Base-by-base conservation (phyloP, 2,329 filamentous ascomycete species). In the Neofusicoccum parvum region DNA sequence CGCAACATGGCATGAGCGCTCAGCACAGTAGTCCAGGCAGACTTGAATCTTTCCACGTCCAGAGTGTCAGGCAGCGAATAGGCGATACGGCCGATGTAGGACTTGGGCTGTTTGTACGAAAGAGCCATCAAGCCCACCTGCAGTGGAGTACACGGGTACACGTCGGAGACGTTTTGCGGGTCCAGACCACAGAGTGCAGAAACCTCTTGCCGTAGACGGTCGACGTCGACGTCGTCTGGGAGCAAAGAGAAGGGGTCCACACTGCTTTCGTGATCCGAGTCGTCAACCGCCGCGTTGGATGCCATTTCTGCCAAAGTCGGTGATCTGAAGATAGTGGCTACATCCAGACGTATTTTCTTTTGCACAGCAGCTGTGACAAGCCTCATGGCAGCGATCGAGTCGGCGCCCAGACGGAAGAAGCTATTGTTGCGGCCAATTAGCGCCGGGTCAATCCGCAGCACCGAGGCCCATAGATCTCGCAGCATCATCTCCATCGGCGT, bases 71-170 rank as follows among this genome's bases (percentile, higher is more conserved):
- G 72, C 20, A 80, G 69, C 3, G 69, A 69, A 5, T 72, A 70
- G 4, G 79, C 72, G 66, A 75, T 68, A 66, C 78, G 77, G 15
- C 78, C 77, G 11, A 79, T 72, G 65, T 80, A 80, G 0, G 75
- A 73, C 58, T 76, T 74, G 10, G 68, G 67, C 20, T 75, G 76
- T 59, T 77, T 79, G 14, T 72, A 73, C 1, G 77, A 78, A 2
- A 78, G 72, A 0, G 78, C 75, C 70, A 81, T 77, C 3, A 81
- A 70, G 6, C 75, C 75, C 69, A 80, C 78, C 65, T 81, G 79
- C 9, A 78, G 69, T 5, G 79, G 75, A 3, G 78, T 80, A 64
- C 79, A 80, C 23, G 78, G 78, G 62, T 79, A 79, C 0, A 80
- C 67, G 51, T 81, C 79, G 51, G 79, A 75, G 9, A 81, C 70